Evolutionary conservation across 225 moss, liverwort and hornwort species (phyloP), one percentile per base, ranked within the genome.

Genomic region (Pseudisothecium myosuroides): DNA sequence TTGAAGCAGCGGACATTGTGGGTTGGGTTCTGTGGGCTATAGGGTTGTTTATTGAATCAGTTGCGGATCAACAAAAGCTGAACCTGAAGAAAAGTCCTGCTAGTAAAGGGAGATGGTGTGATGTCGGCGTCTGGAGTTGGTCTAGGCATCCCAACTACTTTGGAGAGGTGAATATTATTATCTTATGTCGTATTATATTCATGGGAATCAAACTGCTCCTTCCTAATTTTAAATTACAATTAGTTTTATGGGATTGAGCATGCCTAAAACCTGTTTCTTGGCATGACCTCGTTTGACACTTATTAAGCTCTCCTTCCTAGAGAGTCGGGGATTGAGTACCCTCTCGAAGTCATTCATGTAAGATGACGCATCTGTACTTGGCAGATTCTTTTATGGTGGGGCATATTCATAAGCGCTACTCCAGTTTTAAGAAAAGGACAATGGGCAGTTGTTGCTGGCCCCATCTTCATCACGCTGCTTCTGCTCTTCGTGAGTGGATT

Each of bases 61-160:
- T 95, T 86, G 96, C 94, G 69, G 98, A 99, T 91, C 96, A 97
- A 89, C 96, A 90, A 89, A 99, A 99, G 92, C 89, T 99, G 76
- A 93, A 93, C 55, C 86, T 93, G 86, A 99, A 99, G 90, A 94
- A 95, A 41, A 90, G 89, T 60, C 91, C 93, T 47, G 83, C 91
- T 64, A 94, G 93, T 84, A 97, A 94, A 89, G 96, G 95, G 85
- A 95, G 86, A 87, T 99, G 98, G 98, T 96, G 96, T 86, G 94
- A 99, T 92, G 91, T 91, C 85, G 96, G 98, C 50, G 86, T 97
- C 29, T 99, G 98, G 97, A 82, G 90, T 73, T 99, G 95, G 96
- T 96, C 97, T 60, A 93, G 97, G 79, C 98, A 99, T 87, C 98
- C 98, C 36, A 99, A 99, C 90, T 99, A 99, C 88, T 99, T 97